A percentile compares a stretch with the other conserved stretches of the same genome.
Conservation (phyloP, 352 stramenopile genomes). For the Globisporangium rhizosaccharum region DNA sequence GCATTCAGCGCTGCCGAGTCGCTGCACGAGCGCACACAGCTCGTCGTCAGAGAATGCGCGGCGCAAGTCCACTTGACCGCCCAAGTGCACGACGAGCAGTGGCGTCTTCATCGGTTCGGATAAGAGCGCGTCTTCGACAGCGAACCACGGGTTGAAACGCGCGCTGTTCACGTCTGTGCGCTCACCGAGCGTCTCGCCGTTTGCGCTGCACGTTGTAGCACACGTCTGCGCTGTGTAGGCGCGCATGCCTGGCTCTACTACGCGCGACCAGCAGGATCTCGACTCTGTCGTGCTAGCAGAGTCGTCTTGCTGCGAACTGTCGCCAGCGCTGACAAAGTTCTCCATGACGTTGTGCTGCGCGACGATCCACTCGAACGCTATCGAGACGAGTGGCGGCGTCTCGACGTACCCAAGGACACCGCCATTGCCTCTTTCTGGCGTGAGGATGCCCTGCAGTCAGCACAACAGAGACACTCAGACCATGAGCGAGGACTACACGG, state of each 20-base stretch:
- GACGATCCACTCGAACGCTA: slow-evolving; percentile 51
- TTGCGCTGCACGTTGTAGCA: slow-evolving; percentile 20
- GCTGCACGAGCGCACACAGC: slow-evolving; percentile 22
- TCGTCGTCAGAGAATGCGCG: slow-evolving; percentile 37
- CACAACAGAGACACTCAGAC: background rate
- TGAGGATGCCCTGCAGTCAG: slow-evolving; percentile 32
- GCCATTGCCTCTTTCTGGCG: slow-evolving; percentile 6
- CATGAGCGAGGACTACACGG: background rate
- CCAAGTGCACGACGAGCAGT: slow-evolving; percentile 49
- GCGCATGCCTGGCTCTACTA: slow-evolving; percentile 27
- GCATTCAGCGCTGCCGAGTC: background rate
- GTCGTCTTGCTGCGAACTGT: background rate
- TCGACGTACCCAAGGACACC: slow-evolving; percentile 24
- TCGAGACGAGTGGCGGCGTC: slow-evolving; percentile 27
- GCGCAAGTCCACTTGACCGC: slow-evolving; percentile 55
- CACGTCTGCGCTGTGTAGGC: slow-evolving; percentile 33
- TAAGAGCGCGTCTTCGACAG: slow-evolving; percentile 38
- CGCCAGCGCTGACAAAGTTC: slow-evolving; percentile 2
- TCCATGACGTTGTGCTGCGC: slow-evolving; percentile 33
- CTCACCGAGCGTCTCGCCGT: slow-evolving; percentile 41
- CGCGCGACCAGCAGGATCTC: slow-evolving; percentile 30
- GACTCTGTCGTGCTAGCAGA: background rate
- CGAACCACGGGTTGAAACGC: slow-evolving; percentile 63
- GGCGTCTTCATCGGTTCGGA: slow-evolving; percentile 49
- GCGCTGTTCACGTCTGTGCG: slow-evolving; percentile 20